phyloP scores from a whole-genome alignment of 306 rosid genomes.

The Hylodesmum podocarpum region DNA sequence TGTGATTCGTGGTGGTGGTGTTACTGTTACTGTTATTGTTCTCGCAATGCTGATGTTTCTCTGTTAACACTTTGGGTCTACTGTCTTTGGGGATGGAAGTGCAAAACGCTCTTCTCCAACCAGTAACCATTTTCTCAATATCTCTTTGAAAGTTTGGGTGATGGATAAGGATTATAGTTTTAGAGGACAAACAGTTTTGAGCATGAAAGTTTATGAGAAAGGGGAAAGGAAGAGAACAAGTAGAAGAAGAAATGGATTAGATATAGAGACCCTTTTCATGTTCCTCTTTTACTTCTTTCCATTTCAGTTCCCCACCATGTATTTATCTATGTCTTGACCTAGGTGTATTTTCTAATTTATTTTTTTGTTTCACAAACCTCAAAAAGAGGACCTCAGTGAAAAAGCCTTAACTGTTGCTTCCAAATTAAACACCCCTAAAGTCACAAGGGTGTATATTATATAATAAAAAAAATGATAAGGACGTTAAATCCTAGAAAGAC shows the following conservation, averaged over 20 bases:
- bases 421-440: slow-evolving; percentile 40
- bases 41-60: slow-evolving; percentile 47
- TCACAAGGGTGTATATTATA: not conserved
- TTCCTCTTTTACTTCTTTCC: slow-evolving; percentile 36
- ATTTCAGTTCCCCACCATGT: slow-evolving; percentile 47
- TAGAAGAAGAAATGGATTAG: slow-evolving; percentile 42
- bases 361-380: slow-evolving; percentile 29
- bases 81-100: slow-evolving; percentile 73
- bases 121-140: slow-evolving; percentile 63
- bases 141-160: not conserved
- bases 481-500: slow-evolving; percentile 22
- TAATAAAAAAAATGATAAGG: not conserved
- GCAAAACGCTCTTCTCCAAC: slow-evolving; percentile 97
- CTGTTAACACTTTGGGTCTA: slow-evolving; percentile 39
- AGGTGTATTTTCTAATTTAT: slow-evolving; percentile 29
- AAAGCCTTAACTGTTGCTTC: slow-evolving; percentile 55
- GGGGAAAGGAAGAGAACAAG: not conserved
- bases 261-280: slow-evolving; percentile 33
- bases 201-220: slow-evolving; percentile 35
- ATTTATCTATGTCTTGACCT: slow-evolving; percentile 34
- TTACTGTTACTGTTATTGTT: not conserved
- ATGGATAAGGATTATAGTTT: not conserved
- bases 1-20: slow-evolving; percentile 30
- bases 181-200: not conserved
- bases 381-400: slow-evolving; percentile 42